phyloP scores from a whole-genome alignment of 805 yeast genomes.

The Myxozyma udenii region DNA sequence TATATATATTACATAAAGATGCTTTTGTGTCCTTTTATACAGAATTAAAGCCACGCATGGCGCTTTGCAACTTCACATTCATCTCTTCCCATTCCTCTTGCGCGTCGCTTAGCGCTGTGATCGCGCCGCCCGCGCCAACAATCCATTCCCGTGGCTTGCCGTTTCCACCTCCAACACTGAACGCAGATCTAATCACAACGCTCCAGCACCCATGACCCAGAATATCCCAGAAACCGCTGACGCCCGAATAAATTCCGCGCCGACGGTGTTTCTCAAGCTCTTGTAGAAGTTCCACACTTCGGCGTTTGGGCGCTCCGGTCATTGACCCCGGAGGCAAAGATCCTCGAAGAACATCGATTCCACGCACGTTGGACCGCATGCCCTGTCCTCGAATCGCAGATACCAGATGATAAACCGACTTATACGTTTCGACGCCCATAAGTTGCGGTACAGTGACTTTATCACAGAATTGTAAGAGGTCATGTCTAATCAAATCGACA shows the following conservation, averaged over 20 bases:
- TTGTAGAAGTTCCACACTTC: constrained; percentile 82
- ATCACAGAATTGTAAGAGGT: constrained; percentile 63
- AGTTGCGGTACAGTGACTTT: constrained; percentile 69
- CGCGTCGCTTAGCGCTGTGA: constrained; percentile 80
- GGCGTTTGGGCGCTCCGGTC: constrained; percentile 98
- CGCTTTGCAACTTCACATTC: constrained; percentile 74
- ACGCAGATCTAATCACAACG: constrained; percentile 84
- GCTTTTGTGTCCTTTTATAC: too few species aligned
- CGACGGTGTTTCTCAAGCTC: constrained; percentile 47
- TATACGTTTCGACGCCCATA: constrained; percentile 90
- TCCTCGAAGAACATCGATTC: constrained; percentile 72
- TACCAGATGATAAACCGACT: constrained; percentile 86
- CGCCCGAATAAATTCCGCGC: constrained; percentile 91
- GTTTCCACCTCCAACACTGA: constrained; percentile 49
- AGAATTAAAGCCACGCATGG: constrained; percentile 68
- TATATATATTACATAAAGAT: too few species aligned
- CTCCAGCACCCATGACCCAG: constrained; percentile 93
- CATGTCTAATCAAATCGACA: constrained; percentile 92
- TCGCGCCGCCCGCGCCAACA: constrained; percentile 98
- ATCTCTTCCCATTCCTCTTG: constrained; percentile 91
- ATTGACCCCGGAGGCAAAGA: constrained; percentile 97
- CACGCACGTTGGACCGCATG: constrained; percentile 48
- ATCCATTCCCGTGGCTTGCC: constrained; percentile 55
- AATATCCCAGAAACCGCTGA: constrained; percentile 90
- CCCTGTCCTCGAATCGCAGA: constrained; percentile 75